phyloP scores from a whole-genome alignment of 2,329 filamentous ascomycete species.

The Exophiala calicioides region DNA sequence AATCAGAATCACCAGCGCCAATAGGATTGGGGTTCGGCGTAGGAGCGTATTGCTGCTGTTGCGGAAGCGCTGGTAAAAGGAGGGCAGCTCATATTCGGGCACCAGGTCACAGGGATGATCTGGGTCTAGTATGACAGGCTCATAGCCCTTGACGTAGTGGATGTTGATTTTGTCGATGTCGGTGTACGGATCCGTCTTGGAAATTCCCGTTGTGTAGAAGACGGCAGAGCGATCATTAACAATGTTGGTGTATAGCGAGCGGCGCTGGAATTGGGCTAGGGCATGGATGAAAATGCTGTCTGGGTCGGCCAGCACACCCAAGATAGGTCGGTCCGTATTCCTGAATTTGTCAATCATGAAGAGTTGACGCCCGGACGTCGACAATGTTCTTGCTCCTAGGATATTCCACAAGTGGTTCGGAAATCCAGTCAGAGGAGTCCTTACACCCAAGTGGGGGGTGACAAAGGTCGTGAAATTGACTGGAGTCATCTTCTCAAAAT shows the following conservation, averaged over 20 bases:
- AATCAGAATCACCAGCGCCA: slow-evolving; percentile 68
- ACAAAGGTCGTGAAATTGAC: slow-evolving; percentile 95
- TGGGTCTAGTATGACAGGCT: slow-evolving; percentile 73
- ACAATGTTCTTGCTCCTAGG: slow-evolving; percentile 78
- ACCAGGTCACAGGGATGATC: slow-evolving; percentile 59
- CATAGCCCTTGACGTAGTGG: slow-evolving; percentile 73
- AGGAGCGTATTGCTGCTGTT: slow-evolving; percentile 43
- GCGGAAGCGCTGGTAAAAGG: slow-evolving; percentile 40
- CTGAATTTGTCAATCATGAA: slow-evolving; percentile 86
- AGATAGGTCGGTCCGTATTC: slow-evolving; percentile 75
- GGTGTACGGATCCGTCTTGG: slow-evolving; percentile 74
- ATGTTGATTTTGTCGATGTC: slow-evolving; percentile 67
- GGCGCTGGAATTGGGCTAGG: slow-evolving; percentile 72
- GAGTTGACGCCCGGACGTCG: slow-evolving; percentile 79
- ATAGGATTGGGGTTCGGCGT: slow-evolving; percentile 61
- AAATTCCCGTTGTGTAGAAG: slow-evolving; percentile 80
- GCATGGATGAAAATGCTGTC: slow-evolving; percentile 83
- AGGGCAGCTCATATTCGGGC: slow-evolving; percentile 36
- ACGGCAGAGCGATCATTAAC: slow-evolving; percentile 80
- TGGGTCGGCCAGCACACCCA: slow-evolving; percentile 79
- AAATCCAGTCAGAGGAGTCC: slow-evolving; percentile 67
- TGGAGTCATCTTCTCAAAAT: slow-evolving; percentile 77
- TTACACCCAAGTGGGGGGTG: slow-evolving; percentile 76
- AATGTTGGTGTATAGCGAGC: slow-evolving; percentile 81
- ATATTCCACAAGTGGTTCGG: slow-evolving; percentile 74